Evolutionary conservation across 2,329 filamentous ascomycete species (phyloP).

Genomic region (Fusarium dimerum): DNA sequence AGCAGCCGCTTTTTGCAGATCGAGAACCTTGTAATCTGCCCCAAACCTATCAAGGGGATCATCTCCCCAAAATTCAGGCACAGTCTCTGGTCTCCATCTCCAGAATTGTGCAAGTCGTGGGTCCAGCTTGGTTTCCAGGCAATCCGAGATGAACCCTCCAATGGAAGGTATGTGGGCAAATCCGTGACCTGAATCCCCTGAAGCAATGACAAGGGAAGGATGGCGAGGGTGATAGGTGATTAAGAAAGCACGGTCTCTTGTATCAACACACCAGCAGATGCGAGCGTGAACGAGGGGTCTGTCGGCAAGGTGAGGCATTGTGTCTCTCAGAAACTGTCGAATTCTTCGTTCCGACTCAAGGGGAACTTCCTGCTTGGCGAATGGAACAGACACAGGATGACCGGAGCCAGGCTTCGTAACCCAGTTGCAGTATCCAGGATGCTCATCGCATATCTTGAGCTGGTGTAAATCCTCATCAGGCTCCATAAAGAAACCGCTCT

Average conservation of each 20-base stretch:
- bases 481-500: conserved; percentile 22
- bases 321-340: conserved; percentile 2
- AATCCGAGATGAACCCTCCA: conserved; percentile 10
- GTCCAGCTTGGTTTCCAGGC: conserved; percentile 8
- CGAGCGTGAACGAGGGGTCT: conserved; percentile 13
- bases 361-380: conserved; percentile 17
- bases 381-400: conserved; percentile 7
- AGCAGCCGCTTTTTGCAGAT: neutral
- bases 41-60: conserved; percentile 18
- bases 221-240: conserved; percentile 18
- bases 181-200: conserved; percentile 13
- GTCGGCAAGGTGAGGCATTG: conserved; percentile 15
- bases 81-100: conserved; percentile 16
- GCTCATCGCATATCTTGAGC: conserved; percentile 20
- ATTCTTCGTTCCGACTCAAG: conserved; percentile 12
- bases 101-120: conserved; percentile 12
- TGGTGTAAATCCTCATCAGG: conserved; percentile 16
- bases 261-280: conserved; percentile 23
- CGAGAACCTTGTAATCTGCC: conserved; percentile 6
- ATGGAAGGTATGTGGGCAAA: conserved; percentile 20
- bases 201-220: conserved; percentile 13
- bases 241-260: conserved; percentile 10
- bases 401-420: neutral
- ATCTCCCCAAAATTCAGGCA: conserved; percentile 8
- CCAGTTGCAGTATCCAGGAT: conserved; percentile 20